Base-by-base conservation (phyloP, 2,329 filamentous ascomycete genomes). In the Ophiocordyceps robertsii region DNA sequence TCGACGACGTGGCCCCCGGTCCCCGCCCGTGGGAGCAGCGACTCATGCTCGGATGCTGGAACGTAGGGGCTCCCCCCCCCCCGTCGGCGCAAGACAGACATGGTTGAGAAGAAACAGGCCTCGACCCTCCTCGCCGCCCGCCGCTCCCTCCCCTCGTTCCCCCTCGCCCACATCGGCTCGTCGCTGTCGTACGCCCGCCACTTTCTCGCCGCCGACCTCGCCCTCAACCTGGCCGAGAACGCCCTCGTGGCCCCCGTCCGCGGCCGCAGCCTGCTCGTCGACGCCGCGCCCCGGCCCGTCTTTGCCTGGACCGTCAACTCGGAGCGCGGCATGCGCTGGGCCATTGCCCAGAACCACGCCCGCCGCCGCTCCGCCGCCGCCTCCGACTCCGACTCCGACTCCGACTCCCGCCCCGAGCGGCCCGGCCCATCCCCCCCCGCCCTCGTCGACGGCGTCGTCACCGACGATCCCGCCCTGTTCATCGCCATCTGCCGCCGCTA, bases 241-340 rank as follows among this genome's bases (percentile, higher is more conserved):
- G 64, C 77, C 17, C 70, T 95, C 40, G 72, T 86, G 44, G 78
- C 82, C 1, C 79, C 79, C 0, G 65, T 76, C n/a, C 40, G 38
- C 31, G 88, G 88, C 8, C 56, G n/a, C 19, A 5, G 60, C 10
- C 63, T 66, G 11, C 92, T 95, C 63, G 61, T 88, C 31, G 31
- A 14, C 66, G 68, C 12, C 72, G 80, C 11, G 44, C 45, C 72
- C 82, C 19, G 71, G 11, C 39, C 32, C 73, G 4, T 95, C 5
- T 80, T 82, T 52, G 73, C 78, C 0, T 96, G 90, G 90, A 95
- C 89, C 0, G 84, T 95, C 40, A 95, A 96, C 57, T 73, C 82
- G 13, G 73, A 76, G 47, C 68, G 70, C 40, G 75, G 78, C 62
- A 95, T 96, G 89, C 73, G 78, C 52, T 95, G 87, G 86, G 73